These are phyloP conservation scores for Corrigiola litoralis DNA, from an alignment of 179 eudicot genomes.

Conservation along the genomic window DNA sequence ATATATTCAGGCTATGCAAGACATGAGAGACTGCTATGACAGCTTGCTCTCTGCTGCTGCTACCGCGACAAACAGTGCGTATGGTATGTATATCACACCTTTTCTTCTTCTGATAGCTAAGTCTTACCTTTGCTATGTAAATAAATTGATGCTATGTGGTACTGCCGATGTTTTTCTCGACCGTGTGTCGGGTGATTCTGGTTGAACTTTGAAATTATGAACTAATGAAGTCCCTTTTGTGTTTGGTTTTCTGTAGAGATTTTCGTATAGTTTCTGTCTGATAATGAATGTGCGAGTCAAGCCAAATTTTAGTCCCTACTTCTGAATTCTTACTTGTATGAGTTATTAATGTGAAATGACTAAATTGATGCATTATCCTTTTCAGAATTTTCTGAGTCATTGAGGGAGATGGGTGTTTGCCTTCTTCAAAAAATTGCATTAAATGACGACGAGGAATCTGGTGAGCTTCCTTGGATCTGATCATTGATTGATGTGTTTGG, in stretches of 20 bases:
- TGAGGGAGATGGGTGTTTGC: slow-evolving; percentile 90
- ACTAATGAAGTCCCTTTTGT: not conserved
- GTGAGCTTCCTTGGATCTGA: slow-evolving; percentile 33
- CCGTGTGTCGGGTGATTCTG: not conserved
- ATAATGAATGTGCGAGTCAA: too few species aligned
- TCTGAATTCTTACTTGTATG: not conserved
- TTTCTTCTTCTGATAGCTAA: not conserved
- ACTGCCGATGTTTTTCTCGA: not conserved
- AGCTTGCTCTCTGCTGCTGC: slow-evolving; percentile 91
- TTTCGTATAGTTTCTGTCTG: not conserved
- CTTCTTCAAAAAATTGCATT: slow-evolving; percentile 88
- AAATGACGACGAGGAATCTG: slow-evolving; percentile 91
- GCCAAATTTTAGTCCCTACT: not conserved
- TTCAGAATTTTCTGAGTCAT: slow-evolving; percentile 93
- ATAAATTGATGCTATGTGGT: too few species aligned
- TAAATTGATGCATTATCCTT: not conserved
- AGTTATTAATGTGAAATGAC: not conserved
- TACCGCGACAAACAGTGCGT: slow-evolving; percentile 77
- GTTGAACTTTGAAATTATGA: not conserved
- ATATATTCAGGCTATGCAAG: slow-evolving; percentile 70
- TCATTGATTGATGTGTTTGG: not conserved
- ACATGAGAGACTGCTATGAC: slow-evolving; percentile 91
- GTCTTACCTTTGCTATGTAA: too few species aligned
- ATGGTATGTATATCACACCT: slow-evolving; percentile 46
- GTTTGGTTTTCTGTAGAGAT: too few species aligned